Percentiles rank a stretch among this genome's conserved stretches.
Evolutionary conservation across 73 alveolate genomes (phyloP).

Genomic region (Symbiodinium pilosum): DNA sequence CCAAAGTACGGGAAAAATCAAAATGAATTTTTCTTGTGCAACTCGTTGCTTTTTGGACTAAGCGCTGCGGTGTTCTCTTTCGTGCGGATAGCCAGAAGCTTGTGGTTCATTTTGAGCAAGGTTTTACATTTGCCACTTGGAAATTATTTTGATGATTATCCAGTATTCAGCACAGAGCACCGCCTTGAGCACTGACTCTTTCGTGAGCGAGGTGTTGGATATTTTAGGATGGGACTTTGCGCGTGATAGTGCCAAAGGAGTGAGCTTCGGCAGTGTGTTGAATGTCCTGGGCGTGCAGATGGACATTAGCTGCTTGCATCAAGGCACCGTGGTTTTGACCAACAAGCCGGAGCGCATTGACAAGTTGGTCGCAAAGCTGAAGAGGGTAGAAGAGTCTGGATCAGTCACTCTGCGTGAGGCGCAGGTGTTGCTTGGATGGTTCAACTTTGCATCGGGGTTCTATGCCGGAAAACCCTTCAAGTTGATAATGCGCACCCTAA

Average conservation of each 20-base stretch:
- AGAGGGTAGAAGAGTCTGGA: neutral
- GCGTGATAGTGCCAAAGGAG: neutral
- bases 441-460: slow-evolving; percentile 12
- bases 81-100: neutral
- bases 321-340: neutral
- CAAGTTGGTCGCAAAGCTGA: neutral
- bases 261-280: neutral
- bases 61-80: neutral
- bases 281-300: neutral
- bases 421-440: neutral
- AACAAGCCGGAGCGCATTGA: slow-evolving; percentile 29
- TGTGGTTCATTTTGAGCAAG: neutral
- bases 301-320: neutral
- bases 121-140: neutral
- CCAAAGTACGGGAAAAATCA: neutral
- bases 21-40: neutral
- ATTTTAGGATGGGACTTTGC: neutral
- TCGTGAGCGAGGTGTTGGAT: neutral
- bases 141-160: neutral
- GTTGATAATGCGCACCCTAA: neutral
- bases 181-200: neutral
- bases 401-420: neutral
- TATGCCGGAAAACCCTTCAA: neutral
- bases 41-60: neutral
- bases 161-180: neutral